Conservation (phyloP, 768 basidiomycete genomes). For the Suillus luteus region DNA sequence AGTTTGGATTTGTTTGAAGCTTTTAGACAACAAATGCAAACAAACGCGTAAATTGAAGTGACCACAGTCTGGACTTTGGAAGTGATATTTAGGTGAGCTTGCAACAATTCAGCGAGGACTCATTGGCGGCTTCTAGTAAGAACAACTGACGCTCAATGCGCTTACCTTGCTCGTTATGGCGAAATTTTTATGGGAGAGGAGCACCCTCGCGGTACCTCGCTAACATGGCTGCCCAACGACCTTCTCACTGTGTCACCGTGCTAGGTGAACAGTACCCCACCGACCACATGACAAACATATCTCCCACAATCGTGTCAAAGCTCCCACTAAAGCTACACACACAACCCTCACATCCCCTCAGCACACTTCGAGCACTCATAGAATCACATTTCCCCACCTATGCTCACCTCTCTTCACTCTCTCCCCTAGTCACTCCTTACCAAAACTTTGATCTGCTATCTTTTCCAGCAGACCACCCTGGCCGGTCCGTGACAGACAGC, state of each 20-base stretch:
- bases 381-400: slow-evolving; percentile 83
- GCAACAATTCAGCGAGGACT: neutral
- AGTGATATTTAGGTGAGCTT: slow-evolving; percentile 1
- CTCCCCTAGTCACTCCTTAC: slow-evolving; percentile 86
- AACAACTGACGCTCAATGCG: slow-evolving; percentile 19
- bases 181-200: neutral
- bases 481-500: slow-evolving; percentile 85
- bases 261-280: slow-evolving; percentile 67
- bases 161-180: slow-evolving; percentile 14
- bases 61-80: no score
- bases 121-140: neutral
- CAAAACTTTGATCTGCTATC: slow-evolving; percentile 98
- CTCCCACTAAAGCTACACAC: slow-evolving; percentile 75
- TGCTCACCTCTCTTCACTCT: slow-evolving; percentile 71
- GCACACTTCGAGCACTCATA: slow-evolving; percentile 80
- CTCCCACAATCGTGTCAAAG: slow-evolving; percentile 83
- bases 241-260: slow-evolving; percentile 45
- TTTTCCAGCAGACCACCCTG: slow-evolving; percentile 92
- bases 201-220: slow-evolving; percentile 18
- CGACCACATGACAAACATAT: slow-evolving; percentile 85
- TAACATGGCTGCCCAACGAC: slow-evolving; percentile 14
- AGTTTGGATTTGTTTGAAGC: slow-evolving; percentile 3
- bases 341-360: slow-evolving; percentile 79
- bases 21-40: slow-evolving; percentile 21
- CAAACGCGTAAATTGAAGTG: slow-evolving; percentile 20